Conservation (phyloP, 176 grass and related monocot species). For the Oryza meridionalis region DNA sequence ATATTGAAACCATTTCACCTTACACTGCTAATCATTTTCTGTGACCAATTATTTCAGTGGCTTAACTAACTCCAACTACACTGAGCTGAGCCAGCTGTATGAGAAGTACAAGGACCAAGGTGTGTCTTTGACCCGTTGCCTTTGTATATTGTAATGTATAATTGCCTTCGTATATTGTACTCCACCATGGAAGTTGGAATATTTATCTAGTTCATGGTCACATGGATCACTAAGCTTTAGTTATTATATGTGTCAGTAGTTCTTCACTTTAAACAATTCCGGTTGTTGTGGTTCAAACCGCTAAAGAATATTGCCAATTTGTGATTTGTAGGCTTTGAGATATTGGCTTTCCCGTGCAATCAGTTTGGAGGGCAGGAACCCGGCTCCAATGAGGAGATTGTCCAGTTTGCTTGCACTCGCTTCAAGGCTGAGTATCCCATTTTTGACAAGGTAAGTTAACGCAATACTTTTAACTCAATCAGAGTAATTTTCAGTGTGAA, state of each 20-base stretch:
- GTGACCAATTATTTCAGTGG: slow-evolving; percentile 59
- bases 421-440: slow-evolving; percentile 98
- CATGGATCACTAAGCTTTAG: background rate
- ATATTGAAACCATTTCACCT: background rate
- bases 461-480: background rate
- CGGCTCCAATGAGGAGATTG: slow-evolving; percentile 81
- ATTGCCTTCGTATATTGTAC: slow-evolving; percentile 8
- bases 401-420: slow-evolving; percentile 86
- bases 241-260: background rate
- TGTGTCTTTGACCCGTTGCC: slow-evolving; percentile 34
- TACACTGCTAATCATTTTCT: slow-evolving; percentile 37
- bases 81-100: slow-evolving; percentile 81
- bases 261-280: background rate
- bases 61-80: slow-evolving; percentile 96
- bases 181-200: background rate
- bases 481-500: background rate
- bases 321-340: slow-evolving; percentile 66
- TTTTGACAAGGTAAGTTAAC: slow-evolving; percentile 78
- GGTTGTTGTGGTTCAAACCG: background rate
- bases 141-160: slow-evolving; percentile 20
- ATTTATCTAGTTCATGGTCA: background rate
- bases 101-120: slow-evolving; percentile 86
- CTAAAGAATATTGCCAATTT: background rate
- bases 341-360: slow-evolving; percentile 88
- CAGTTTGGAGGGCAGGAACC: slow-evolving; percentile 84